A percentile compares a stretch with the other conserved stretches of the same genome.
Evolutionary conservation across 2,329 filamentous ascomycete species (phyloP).

Genomic region (Penicillium hesseltinei): DNA sequence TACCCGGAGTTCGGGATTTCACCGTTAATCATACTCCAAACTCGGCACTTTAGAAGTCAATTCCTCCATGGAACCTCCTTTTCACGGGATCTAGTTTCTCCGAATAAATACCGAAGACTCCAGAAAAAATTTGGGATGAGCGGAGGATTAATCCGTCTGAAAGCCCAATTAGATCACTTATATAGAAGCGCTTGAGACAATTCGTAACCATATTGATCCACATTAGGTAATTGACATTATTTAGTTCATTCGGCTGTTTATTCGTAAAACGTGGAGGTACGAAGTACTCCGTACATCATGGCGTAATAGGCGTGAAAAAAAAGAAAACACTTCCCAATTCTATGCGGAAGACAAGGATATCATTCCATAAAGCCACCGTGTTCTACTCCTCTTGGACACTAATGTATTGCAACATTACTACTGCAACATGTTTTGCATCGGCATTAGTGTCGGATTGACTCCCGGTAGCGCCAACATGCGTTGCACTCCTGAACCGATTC

Average conservation of each 20-base stretch:
- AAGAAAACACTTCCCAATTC: not conserved
- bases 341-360: not conserved
- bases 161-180: not conserved
- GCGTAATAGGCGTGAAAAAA: not conserved
- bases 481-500: constrained; percentile 13
- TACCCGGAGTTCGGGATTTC: constrained; percentile 8
- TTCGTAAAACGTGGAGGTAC: not conserved
- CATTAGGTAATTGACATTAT: constrained; percentile 5
- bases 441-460: constrained; percentile 8
- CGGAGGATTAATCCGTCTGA: constrained; percentile 3
- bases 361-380: not conserved
- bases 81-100: constrained; percentile 16
- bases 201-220: not conserved
- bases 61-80: constrained; percentile 25
- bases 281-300: not conserved
- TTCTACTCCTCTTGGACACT: constrained; percentile 2
- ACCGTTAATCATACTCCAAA: constrained; percentile 9
- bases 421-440: constrained; percentile 24
- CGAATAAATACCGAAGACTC: constrained; percentile 22
- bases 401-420: constrained; percentile 22
- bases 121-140: not conserved
- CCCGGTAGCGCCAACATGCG: constrained; percentile 14
- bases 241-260: not conserved
- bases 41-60: constrained; percentile 17
- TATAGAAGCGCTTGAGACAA: constrained; percentile 1